Percentiles rank a stretch among this genome's conserved stretches.
Conservation (phyloP, 148 eudicot species). For the Chenopodium album region DNA sequence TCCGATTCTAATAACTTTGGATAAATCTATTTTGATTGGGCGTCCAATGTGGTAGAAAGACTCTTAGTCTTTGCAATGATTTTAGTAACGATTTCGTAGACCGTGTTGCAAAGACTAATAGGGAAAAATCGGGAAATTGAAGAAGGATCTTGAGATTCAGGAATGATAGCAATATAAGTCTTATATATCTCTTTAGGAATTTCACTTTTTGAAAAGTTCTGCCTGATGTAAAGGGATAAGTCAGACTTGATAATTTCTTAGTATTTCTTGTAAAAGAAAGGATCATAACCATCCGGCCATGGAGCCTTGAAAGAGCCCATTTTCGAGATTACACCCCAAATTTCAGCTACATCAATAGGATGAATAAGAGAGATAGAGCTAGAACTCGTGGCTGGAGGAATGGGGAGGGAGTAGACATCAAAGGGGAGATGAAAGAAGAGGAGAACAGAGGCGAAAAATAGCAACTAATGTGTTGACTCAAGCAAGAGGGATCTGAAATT, state of each 20-base stretch:
- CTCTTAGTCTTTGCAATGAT: background rate
- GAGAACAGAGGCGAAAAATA: background rate
- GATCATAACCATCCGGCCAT: background rate
- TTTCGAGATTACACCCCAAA: background rate
- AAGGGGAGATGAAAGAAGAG: no score
- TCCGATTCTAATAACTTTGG: no score
- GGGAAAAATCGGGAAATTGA: background rate
- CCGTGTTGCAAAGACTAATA: background rate
- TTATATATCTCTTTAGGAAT: background rate
- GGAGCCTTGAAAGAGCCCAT: background rate
- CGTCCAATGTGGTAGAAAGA: background rate
- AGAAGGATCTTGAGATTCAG: background rate
- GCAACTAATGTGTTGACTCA: background rate
- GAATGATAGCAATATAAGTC: background rate
- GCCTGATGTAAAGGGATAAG: background rate
- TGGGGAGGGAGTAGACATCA: background rate
- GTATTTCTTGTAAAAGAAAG: background rate
- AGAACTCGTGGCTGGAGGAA: background rate
- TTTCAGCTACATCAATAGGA: background rate
- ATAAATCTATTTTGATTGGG: background rate
- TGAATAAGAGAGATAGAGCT: background rate
- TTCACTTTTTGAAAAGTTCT: no score
- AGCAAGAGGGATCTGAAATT: background rate
- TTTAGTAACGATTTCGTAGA: no score
- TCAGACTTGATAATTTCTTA: background rate